phyloP scores from a whole-genome alignment of 306 rosid species.

The Spatholobus suberectus region DNA sequence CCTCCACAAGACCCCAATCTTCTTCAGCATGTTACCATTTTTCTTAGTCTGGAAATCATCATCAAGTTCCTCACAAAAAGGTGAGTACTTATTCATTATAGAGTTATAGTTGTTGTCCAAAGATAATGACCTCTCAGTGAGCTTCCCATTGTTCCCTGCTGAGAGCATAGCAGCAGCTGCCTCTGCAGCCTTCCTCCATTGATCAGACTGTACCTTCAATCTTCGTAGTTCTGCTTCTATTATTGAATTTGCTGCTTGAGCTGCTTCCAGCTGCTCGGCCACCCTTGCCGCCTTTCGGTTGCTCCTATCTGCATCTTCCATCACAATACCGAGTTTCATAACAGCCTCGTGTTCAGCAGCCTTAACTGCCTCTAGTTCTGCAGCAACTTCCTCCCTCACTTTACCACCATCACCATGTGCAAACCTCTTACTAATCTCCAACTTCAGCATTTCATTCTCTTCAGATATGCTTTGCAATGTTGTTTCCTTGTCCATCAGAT shows the following conservation, averaged over 20 bases:
- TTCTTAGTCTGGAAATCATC: constrained; percentile 85
- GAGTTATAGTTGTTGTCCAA: constrained; percentile 71
- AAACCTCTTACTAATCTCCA: constrained; percentile 56
- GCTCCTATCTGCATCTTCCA: constrained; percentile 76
- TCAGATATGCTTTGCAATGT: constrained; percentile 70
- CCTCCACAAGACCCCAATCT: constrained; percentile 93
- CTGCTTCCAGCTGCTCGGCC: constrained; percentile 74
- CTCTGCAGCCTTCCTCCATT: constrained; percentile 99
- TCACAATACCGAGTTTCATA: constrained; percentile 63
- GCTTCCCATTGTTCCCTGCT: constrained; percentile 68
- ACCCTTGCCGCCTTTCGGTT: constrained; percentile 61
- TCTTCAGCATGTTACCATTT: constrained; percentile 89
- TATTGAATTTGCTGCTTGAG: constrained; percentile 70
- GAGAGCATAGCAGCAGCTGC: constrained; percentile 90
- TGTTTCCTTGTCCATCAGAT: constrained; percentile 81
- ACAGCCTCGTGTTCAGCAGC: constrained; percentile 69
- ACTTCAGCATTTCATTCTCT: constrained; percentile 76
- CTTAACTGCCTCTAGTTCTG: constrained; percentile 62
- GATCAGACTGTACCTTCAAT: constrained; percentile 85
- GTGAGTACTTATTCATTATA: constrained; percentile 56
- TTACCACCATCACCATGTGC: constrained; percentile 45
- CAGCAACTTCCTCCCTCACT: constrained; percentile 47
- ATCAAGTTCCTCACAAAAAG: constrained; percentile 71
- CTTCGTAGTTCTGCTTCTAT: constrained; percentile 79
- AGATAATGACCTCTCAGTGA: constrained; percentile 72